Conservation (phyloP, 768 basidiomycete species). For the Hemileccinum impolitum region DNA sequence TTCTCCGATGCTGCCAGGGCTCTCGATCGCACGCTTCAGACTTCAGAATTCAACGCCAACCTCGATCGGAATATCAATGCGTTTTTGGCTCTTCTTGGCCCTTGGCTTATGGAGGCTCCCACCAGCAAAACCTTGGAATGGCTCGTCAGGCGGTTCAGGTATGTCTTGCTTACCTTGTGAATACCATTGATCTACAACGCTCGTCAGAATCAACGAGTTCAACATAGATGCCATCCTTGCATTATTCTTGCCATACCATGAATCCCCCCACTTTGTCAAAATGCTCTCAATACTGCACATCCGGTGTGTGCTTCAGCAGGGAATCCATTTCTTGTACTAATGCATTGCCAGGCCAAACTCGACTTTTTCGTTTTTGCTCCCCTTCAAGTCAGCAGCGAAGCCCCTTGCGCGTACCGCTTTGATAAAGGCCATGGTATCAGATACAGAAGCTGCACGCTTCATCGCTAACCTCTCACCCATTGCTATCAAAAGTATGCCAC, state of each 20-base stretch:
- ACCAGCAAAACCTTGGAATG: constrained; percentile 88
- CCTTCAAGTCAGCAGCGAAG: constrained; percentile 75
- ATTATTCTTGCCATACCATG: constrained; percentile 92
- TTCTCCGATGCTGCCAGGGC: constrained; percentile 78
- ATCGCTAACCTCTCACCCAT: constrained; percentile 61
- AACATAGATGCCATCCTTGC: constrained; percentile 76
- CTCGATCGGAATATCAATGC: constrained; percentile 59
- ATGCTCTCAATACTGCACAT: constrained; percentile 86
- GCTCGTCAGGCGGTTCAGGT: constrained; percentile 94
- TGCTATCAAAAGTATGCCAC: constrained; percentile 42
- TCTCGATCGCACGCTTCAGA: constrained; percentile 75
- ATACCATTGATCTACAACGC: background rate
- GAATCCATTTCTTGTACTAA: constrained; percentile 1
- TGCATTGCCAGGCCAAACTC: constrained; percentile 48
- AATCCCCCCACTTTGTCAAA: constrained; percentile 90
- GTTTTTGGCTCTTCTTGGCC: constrained; percentile 71
- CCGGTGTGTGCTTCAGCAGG: constrained; percentile 41
- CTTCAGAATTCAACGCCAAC: constrained; percentile 55
- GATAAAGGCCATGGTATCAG: constrained; percentile 72
- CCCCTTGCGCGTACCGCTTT: constrained; percentile 69
- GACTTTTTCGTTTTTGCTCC: constrained; percentile 63
- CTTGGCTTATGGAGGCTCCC: constrained; percentile 77
- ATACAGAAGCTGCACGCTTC: constrained; percentile 70
- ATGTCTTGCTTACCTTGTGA: constrained; percentile 14
- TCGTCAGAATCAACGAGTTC: constrained; percentile 82